phyloP scores from a whole-genome alignment of 352 stramenopile genomes.

The Globisporangium uncinulatum region DNA sequence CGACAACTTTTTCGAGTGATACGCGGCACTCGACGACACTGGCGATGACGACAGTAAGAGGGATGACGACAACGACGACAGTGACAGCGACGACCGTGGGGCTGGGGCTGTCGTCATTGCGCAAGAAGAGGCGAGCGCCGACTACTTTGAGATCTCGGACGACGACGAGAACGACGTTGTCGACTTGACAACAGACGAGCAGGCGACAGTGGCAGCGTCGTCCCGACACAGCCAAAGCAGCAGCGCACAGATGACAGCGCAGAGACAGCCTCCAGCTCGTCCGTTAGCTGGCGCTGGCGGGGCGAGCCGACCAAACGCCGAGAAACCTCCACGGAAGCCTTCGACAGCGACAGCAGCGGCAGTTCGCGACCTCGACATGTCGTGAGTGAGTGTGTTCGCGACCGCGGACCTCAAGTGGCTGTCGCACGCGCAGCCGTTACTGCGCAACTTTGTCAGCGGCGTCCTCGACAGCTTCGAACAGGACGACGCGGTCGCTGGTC shows the following conservation, averaged over 20 bases:
- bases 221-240: neutral
- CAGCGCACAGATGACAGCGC: neutral
- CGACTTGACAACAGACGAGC: neutral
- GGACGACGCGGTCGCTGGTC: conserved; percentile 12
- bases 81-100: conserved; percentile 3
- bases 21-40: conserved; percentile 9
- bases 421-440: conserved; percentile 9
- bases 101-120: too few relatives aligned
- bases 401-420: conserved; percentile 39
- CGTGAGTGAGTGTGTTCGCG: conserved; percentile 25
- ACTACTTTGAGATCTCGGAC: conserved; percentile 15
- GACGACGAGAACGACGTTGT: conserved; percentile 21
- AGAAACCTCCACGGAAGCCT: neutral
- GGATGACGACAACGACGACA: conserved; percentile 10
- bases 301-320: neutral
- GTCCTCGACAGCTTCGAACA: conserved; percentile 33
- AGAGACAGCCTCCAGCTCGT: neutral
- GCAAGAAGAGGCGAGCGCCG: conserved; percentile 6
- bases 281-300: too few relatives aligned
- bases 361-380: conserved; percentile 22
- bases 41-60: conserved; percentile 6
- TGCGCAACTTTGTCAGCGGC: conserved; percentile 36
- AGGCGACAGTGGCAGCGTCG: neutral
- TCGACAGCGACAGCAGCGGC: too few relatives aligned
- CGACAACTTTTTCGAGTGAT: conserved; percentile 50